Evolutionary conservation across 1,284 basidiomycete genomes (phyloP).

Genomic region (Singerocomus inundabilis): DNA sequence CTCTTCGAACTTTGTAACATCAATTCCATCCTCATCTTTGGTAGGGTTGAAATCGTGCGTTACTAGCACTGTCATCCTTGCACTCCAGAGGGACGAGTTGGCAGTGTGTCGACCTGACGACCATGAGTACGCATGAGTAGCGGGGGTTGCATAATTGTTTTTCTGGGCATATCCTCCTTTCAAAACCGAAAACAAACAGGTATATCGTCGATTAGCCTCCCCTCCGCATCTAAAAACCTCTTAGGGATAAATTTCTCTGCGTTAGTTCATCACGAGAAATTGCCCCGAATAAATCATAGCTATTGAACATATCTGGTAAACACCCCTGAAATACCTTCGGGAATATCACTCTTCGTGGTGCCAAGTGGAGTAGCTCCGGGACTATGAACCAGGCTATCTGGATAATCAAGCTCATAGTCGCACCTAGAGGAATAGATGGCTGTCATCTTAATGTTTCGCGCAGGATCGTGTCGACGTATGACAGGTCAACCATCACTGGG

Average conservation of each 20-base stretch:
- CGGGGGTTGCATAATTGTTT: not conserved
- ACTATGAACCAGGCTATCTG: not conserved
- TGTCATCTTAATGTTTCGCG: constrained; percentile 37
- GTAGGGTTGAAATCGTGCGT: too few species aligned
- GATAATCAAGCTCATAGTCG: not conserved
- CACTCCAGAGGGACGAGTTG: too few species aligned
- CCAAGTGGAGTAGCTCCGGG: constrained; percentile 19
- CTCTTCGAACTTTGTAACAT: too few species aligned
- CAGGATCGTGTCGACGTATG: constrained; percentile 40
- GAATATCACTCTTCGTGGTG: constrained; percentile 19
- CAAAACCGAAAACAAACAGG: constrained; percentile 27
- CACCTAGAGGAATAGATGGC: constrained; percentile 27
- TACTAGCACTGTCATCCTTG: too few species aligned
- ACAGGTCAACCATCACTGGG: too few species aligned
- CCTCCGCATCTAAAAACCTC: constrained; percentile 22
- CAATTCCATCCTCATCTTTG: too few species aligned
- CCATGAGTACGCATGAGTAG: too few species aligned
- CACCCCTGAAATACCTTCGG: constrained; percentile 21
- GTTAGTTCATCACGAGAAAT: constrained; percentile 26
- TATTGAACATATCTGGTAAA: not conserved
- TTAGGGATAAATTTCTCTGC: constrained; percentile 25
- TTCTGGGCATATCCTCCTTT: constrained; percentile 26
- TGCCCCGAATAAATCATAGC: constrained; percentile 18
- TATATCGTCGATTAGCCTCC: constrained; percentile 16
- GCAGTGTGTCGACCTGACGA: too few species aligned